Evolutionary conservation across 1,284 basidiomycete species (phyloP).

Genomic region (Peniophora sp.): DNA sequence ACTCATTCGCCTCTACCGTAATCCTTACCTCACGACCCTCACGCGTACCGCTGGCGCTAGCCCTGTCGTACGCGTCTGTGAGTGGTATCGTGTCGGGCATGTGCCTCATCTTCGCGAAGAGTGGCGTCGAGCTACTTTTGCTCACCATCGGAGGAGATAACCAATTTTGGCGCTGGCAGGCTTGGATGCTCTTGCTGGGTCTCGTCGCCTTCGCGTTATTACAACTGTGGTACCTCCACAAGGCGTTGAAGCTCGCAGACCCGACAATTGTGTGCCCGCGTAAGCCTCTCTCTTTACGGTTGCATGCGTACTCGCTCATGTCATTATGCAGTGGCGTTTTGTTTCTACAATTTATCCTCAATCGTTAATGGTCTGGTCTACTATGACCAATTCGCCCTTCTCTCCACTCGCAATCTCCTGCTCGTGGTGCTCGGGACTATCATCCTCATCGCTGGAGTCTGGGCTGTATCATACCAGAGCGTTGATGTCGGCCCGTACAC

Average conservation of each 20-base stretch:
- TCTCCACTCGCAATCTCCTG: constrained; percentile 60
- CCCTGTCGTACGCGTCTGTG: constrained; percentile 83
- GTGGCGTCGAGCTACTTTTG: constrained; percentile 85
- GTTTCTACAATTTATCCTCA: constrained; percentile 91
- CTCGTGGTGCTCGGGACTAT: constrained; percentile 78
- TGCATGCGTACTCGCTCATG: constrained; percentile 2
- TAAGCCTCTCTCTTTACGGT: constrained; percentile 11
- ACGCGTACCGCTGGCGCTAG: constrained; percentile 61
- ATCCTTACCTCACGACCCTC: constrained; percentile 20
- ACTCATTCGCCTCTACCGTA: constrained; percentile 15
- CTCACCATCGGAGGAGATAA: constrained; percentile 76
- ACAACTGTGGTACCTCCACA: constrained; percentile 91
- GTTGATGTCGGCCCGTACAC: constrained; percentile 48
- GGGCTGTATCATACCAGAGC: constrained; percentile 75
- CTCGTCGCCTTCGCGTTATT: constrained; percentile 67
- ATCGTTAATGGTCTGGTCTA: constrained; percentile 87
- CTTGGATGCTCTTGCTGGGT: constrained; percentile 71
- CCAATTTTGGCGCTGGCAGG: constrained; percentile 83
- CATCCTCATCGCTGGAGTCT: constrained; percentile 82
- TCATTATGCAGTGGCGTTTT: constrained; percentile 70
- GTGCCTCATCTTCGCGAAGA: constrained; percentile 92
- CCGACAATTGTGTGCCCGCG: constrained; percentile 89
- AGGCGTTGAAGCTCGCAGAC: constrained; percentile 75
- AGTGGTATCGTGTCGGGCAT: constrained; percentile 92
- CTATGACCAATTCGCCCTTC: constrained; percentile 80